Evolutionary conservation across 352 stramenopile genomes (phyloP).

Genomic region (Globisporangium paddicum): DNA sequence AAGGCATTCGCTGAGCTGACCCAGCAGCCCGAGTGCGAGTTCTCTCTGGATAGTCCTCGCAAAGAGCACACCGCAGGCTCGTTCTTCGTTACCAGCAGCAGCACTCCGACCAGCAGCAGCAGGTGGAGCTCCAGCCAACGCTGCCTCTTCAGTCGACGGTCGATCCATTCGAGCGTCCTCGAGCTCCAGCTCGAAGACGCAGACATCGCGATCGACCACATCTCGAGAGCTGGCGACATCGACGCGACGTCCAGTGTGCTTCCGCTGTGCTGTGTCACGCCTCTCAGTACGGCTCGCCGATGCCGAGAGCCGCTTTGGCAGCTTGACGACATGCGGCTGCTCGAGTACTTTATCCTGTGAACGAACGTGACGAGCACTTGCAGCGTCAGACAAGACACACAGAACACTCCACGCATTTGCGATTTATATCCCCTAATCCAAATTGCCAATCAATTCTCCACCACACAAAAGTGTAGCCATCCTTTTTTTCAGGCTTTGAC

Average conservation of each 20-base stretch:
- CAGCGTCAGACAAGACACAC: background rate
- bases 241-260: slow-evolving; percentile 7
- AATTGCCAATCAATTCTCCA: background rate
- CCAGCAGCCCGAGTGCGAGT: background rate
- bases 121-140: background rate
- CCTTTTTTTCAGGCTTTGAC: too few species aligned
- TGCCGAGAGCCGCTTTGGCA: slow-evolving; percentile 22
- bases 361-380: slow-evolving; percentile 2
- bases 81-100: background rate
- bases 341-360: slow-evolving; percentile 77
- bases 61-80: background rate
- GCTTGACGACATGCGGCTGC: slow-evolving; percentile 51
- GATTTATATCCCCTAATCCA: background rate
- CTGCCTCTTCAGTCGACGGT: background rate
- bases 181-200: slow-evolving; percentile 20
- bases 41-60: background rate
- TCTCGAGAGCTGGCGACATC: background rate
- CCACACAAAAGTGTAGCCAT: background rate
- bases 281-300: background rate
- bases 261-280: slow-evolving; percentile 12
- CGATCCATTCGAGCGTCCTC: slow-evolving; percentile 2
- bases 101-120: background rate
- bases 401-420: background rate
- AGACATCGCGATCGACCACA: background rate
- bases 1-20: background rate